Evolutionary conservation across 352 stramenopile species (phyloP).

Genomic region (Globisporangium uncinulatum): DNA sequence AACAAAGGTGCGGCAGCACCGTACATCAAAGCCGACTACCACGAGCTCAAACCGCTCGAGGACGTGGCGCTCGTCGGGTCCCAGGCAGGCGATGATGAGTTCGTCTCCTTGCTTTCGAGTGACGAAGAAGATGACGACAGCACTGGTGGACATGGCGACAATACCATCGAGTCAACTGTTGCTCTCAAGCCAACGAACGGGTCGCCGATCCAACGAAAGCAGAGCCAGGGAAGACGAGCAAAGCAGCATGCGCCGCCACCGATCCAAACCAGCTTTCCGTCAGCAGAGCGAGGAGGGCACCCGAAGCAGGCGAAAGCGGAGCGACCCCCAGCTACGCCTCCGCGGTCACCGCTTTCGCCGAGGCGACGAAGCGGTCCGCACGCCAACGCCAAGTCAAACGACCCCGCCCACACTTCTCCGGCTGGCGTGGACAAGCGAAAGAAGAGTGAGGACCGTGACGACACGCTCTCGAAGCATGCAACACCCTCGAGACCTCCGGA

Average conservation of each 20-base stretch:
- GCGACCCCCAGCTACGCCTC: neutral
- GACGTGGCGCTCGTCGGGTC: conserved; percentile 42
- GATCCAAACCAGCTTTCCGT: conserved; percentile 3
- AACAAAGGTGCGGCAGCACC: conserved; percentile 25
- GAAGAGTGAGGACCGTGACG: neutral
- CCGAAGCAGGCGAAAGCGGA: neutral
- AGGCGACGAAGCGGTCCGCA: conserved; percentile 6
- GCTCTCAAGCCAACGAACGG: neutral
- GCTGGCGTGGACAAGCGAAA: conserved; percentile 1
- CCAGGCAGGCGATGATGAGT: conserved; percentile 49
- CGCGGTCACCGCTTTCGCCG: neutral
- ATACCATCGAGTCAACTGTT: neutral
- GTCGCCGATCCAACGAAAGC: conserved; percentile 22
- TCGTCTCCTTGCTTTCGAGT: conserved; percentile 43
- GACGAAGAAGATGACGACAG: conserved; percentile 21
- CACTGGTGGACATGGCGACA: neutral
- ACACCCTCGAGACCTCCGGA: neutral
- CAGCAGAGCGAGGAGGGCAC: neutral
- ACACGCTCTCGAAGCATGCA: neutral
- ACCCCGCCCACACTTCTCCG: neutral
- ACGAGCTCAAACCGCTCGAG: conserved; percentile 49
- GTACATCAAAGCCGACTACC: conserved; percentile 67
- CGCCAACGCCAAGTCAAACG: neutral
- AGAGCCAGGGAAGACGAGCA: conserved; percentile 16
- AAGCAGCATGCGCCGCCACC: neutral